Conservation (phyloP, 139 green algal genomes). For the Chlorella sp. region DNA sequence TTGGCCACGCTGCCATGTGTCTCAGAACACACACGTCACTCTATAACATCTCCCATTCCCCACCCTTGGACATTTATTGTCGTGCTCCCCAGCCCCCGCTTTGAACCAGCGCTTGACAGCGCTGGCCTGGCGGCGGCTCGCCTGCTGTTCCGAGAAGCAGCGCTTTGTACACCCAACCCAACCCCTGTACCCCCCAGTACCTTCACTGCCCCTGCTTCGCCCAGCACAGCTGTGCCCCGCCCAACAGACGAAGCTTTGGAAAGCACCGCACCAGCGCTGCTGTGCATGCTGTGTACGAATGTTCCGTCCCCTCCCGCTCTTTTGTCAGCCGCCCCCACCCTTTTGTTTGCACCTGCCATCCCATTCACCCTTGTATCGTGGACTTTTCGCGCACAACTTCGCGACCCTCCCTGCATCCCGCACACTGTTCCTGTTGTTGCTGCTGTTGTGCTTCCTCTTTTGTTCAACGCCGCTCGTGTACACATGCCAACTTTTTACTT, state of each 20-base stretch:
- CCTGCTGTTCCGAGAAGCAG: too few species aligned
- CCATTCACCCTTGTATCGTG: background rate
- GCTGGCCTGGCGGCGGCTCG: too few species aligned
- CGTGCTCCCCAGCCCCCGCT: too few species aligned
- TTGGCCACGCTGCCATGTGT: too few species aligned
- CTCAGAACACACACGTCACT: too few species aligned
- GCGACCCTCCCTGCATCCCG: too few species aligned
- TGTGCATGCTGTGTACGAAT: background rate
- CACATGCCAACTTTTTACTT: background rate
- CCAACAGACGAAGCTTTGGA: background rate
- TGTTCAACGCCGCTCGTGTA: background rate
- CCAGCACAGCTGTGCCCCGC: background rate
- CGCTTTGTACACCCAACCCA: too few species aligned
- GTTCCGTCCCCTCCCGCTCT: background rate
- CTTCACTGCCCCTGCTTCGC: background rate
- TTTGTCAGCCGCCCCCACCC: background rate
- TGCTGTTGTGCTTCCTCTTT: too few species aligned
- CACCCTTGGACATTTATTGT: too few species aligned
- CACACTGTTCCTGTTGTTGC: background rate
- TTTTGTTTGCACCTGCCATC: background rate
- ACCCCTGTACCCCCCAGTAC: background rate
- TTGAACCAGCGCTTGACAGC: too few species aligned
- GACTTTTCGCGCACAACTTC: background rate
- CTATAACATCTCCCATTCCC: too few species aligned
- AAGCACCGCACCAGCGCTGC: background rate